Conservation (phyloP, 192 early-diverging fungal genomes). For the Rhizophagus prolifer region DNA sequence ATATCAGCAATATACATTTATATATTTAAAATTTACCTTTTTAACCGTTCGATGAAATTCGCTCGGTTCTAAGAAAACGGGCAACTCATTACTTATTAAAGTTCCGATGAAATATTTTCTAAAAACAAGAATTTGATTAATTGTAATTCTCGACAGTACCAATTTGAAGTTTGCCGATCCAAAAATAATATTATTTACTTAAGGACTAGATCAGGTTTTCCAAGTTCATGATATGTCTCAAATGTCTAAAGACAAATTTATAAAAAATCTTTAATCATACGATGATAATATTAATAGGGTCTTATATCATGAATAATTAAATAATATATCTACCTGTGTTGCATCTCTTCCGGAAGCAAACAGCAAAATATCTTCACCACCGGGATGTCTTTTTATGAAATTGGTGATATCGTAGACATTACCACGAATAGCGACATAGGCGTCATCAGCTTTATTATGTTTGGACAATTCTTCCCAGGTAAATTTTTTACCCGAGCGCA, state of each 20-base stretch:
- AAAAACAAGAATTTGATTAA: not conserved
- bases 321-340: constrained; percentile 55
- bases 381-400: constrained; percentile 49
- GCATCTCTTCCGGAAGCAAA: constrained; percentile 50
- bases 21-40: constrained; percentile 13
- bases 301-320: not conserved
- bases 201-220: constrained; percentile 38
- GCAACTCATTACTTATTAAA: constrained; percentile 45
- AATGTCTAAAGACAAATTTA: constrained; percentile 35
- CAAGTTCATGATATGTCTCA: constrained; percentile 50
- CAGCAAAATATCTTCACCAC: constrained; percentile 47
- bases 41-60: constrained; percentile 50
- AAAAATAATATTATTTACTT: constrained; percentile 33
- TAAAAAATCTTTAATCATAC: too few species aligned
- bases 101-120: constrained; percentile 50
- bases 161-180: not conserved
- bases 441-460: constrained; percentile 43
- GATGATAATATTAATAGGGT: not conserved
- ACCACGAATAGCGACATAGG: constrained; percentile 45
- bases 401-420: constrained; percentile 55
- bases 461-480: constrained; percentile 43
- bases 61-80: constrained; percentile 50
- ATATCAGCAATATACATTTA: too few species aligned
- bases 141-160: not conserved
- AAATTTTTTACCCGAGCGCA: constrained; percentile 33